Percentiles rank a stretch among this genome's conserved stretches.
phyloP scores from a whole-genome alignment of 257 asterid genomes.

The Rhazya stricta region DNA sequence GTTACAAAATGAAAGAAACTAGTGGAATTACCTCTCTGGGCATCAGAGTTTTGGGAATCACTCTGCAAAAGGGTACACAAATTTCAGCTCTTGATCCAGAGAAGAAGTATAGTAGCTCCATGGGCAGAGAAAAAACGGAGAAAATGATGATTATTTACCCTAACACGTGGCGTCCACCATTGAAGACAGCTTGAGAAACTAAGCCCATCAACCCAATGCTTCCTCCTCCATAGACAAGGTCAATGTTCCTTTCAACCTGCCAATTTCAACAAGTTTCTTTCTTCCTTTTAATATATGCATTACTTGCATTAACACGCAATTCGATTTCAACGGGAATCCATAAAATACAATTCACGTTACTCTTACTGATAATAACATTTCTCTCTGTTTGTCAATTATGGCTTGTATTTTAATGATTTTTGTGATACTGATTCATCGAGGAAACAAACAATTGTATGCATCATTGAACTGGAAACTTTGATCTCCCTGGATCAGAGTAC shows the following conservation, averaged over 20 bases:
- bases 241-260: slow-evolving; percentile 90
- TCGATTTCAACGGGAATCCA: slow-evolving; percentile 19
- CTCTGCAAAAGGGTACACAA: slow-evolving; percentile 41
- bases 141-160: slow-evolving; percentile 39
- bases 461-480: not conserved
- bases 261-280: not conserved
- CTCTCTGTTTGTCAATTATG: slow-evolving; percentile 9
- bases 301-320: slow-evolving; percentile 29
- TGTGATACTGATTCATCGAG: not conserved
- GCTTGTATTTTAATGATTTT: not conserved
- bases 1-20: slow-evolving; percentile 8
- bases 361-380: slow-evolving; percentile 20
- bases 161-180: slow-evolving; percentile 89
- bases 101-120: not conserved
- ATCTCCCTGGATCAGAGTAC: not conserved
- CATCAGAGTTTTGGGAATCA: slow-evolving; percentile 82
- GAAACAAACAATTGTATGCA: not conserved
- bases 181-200: slow-evolving; percentile 65
- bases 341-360: slow-evolving; percentile 21
- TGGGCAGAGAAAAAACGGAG: not conserved
- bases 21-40: slow-evolving; percentile 79
- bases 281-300: slow-evolving; percentile 1
- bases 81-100: not conserved
- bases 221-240: slow-evolving; percentile 82
- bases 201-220: slow-evolving; percentile 77